Base-by-base conservation (phyloP, 1,284 basidiomycete species). In the Ceratobasidium papillatum region DNA sequence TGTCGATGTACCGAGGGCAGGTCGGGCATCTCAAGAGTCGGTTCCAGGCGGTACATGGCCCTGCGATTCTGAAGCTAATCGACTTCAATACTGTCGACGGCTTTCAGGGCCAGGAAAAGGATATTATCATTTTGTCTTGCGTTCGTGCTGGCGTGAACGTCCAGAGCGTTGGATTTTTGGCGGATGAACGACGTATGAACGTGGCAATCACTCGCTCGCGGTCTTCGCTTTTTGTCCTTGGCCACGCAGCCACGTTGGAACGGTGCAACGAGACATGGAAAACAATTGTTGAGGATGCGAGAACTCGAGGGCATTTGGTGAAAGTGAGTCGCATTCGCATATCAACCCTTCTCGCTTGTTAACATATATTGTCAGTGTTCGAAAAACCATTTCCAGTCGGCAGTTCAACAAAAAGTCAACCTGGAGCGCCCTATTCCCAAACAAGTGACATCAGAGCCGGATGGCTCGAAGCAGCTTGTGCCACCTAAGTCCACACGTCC, bases 81-180 rank as follows among this genome's bases (percentile, higher is more conserved):
- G 94, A 98, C 79, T 99, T 99, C 85, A 95, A 98, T 81, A 99
- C 98, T 0, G 98, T 99, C 49, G 95, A 98, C 83, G 96, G 96
- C 9, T 99, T 99, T 80, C 96, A 99, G 82, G 96, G 96, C 64
- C 96, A 98, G 84, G 96, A 98, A 81, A 98, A 98, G 82, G 94
- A 96, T 78, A 89, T 99, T 68, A 96, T 98, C 81, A 98, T 98
- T 76, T 85, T 98, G 22, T 98, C 96, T 1, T 96, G 94, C 81
- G 96, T 98, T 25, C 90, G 96, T 79, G 92, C 94, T 14, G 94
- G 95, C 2, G 90, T 92, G n/a, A 91, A 92, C 25, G 83, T 95
- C 25, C 87, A 88, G 75, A 88, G 84, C 1, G 90, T 99, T 76
- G 98, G 97, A 78, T 99, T 99, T 86, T 86, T 98, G 79, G 87